Percentiles rank a stretch among this genome's conserved stretches.
These are phyloP conservation scores for Globisporangium orthogonon DNA, from an alignment of 352 stramenopile species.

Conservation along the genomic window DNA sequence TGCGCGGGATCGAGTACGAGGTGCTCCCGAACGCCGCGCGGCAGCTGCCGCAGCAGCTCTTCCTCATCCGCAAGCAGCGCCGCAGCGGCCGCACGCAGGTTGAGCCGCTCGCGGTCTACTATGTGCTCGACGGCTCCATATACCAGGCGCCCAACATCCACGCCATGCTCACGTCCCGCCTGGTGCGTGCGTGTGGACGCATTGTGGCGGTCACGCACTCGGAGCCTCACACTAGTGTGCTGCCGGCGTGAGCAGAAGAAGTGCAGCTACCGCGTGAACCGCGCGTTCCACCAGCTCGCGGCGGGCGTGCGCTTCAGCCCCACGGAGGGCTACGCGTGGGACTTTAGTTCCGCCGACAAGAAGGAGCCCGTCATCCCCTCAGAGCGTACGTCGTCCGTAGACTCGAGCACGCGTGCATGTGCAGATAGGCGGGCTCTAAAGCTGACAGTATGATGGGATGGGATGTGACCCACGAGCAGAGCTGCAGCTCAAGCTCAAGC, in stretches of 20 bases:
- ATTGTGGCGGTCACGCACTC: no score
- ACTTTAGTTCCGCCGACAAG: conserved; percentile 84
- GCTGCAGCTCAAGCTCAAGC: conserved; percentile 81
- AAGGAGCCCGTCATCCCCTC: conserved; percentile 81
- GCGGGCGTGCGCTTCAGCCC: conserved; percentile 79
- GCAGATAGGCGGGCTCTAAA: no score
- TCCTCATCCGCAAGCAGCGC: conserved; percentile 83
- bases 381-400: conserved; percentile 42
- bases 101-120: conserved; percentile 82
- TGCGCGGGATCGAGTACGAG: conserved; percentile 87
- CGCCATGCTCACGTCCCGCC: conserved; percentile 79
- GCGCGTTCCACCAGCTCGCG: conserved; percentile 70
- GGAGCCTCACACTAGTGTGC: no score
- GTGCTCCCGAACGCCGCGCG: conserved; percentile 77
- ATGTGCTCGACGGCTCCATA: conserved; percentile 81
- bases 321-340: conserved; percentile 82
- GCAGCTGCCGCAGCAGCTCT: conserved; percentile 84
- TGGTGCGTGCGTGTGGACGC: conserved; percentile 33
- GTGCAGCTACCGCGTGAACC: conserved; percentile 82
- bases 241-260: conserved; percentile 49
- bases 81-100: conserved; percentile 69
- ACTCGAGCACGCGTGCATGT: background rate
- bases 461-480: conserved; percentile 22
- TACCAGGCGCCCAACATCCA: conserved; percentile 88
- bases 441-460: no score